phyloP scores from a whole-genome alignment of 352 stramenopile species.

The Phytophthora fragariae region DNA sequence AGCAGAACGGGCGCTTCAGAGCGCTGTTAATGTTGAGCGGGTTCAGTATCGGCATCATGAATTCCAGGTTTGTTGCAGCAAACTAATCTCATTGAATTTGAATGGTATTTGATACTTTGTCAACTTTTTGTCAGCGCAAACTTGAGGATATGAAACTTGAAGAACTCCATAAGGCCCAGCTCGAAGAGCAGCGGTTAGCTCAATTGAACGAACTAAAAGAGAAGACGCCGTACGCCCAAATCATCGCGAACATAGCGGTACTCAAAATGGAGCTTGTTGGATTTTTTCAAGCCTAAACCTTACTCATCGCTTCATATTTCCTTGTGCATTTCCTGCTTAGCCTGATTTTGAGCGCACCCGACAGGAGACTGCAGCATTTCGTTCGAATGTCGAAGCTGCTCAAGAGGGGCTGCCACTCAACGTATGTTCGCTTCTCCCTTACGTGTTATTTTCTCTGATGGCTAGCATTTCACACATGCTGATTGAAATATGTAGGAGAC shows the following conservation, averaged over 20 bases:
- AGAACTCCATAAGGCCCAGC: conserved; percentile 32
- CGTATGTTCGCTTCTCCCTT: conserved; percentile 27
- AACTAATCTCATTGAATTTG: not conserved
- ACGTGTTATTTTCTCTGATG: not conserved
- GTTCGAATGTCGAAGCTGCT: conserved; percentile 67
- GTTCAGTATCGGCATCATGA: conserved; percentile 67
- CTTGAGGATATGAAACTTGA: conserved; percentile 48
- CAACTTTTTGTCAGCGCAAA: conserved; percentile 52
- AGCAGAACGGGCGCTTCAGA: conserved; percentile 43
- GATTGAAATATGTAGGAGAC: conserved; percentile 50
- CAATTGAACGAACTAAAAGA: conserved; percentile 73
- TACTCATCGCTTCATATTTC: not conserved
- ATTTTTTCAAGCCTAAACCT: not conserved
- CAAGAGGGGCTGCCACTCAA: conserved; percentile 65
- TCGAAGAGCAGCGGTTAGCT: conserved; percentile 47
- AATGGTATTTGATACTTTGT: not conserved
- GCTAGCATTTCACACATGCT: too few relatives aligned
- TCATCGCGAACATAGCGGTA: conserved; percentile 65
- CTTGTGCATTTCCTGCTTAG: conserved; percentile 25
- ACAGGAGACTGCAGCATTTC: conserved; percentile 78
- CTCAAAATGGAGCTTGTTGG: not conserved
- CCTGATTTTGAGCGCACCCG: conserved; percentile 66
- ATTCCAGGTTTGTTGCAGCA: conserved; percentile 49
- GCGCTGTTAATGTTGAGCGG: conserved; percentile 65
- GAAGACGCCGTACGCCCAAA: conserved; percentile 74